phyloP scores from a whole-genome alignment of 768 basidiomycete species.

The Rhizopogon vesiculosus region DNA sequence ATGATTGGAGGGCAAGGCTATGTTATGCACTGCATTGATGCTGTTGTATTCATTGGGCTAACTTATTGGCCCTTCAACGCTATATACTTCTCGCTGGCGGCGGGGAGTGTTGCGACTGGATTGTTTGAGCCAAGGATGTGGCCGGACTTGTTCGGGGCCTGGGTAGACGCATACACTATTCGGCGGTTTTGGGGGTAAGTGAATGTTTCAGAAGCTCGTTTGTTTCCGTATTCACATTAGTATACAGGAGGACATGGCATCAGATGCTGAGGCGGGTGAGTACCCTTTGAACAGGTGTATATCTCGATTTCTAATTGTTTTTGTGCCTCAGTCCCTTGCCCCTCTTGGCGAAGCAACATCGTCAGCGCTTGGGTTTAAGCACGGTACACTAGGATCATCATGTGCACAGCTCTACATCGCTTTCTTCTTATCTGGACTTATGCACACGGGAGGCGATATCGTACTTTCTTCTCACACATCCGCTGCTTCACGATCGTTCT shows the following conservation, averaged over 20 bases:
- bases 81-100: too few species aligned
- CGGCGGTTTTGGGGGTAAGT: too few species aligned
- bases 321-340: slow-evolving; percentile 17
- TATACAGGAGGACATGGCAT: slow-evolving; percentile 31
- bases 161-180: too few species aligned
- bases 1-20: too few species aligned
- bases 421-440: slow-evolving; percentile 27
- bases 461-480: slow-evolving; percentile 9
- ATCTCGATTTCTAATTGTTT: background rate
- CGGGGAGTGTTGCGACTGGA: too few species aligned
- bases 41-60: too few species aligned
- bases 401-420: slow-evolving; percentile 26
- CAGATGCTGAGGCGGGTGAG: slow-evolving; percentile 32
- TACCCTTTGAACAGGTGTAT: background rate
- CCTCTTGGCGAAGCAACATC: slow-evolving; percentile 22
- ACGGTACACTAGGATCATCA: slow-evolving; percentile 19
- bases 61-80: too few species aligned
- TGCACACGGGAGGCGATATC: slow-evolving; percentile 31
- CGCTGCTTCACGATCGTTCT: slow-evolving; percentile 5
- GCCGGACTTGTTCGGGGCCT: too few species aligned
- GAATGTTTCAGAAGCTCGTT: too few species aligned
- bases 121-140: too few species aligned
- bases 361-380: slow-evolving; percentile 15
- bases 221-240: too few species aligned
- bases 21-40: too few species aligned